phyloP scores from a whole-genome alignment of 202 grass and related monocot genomes.

The Panicum hallii region DNA sequence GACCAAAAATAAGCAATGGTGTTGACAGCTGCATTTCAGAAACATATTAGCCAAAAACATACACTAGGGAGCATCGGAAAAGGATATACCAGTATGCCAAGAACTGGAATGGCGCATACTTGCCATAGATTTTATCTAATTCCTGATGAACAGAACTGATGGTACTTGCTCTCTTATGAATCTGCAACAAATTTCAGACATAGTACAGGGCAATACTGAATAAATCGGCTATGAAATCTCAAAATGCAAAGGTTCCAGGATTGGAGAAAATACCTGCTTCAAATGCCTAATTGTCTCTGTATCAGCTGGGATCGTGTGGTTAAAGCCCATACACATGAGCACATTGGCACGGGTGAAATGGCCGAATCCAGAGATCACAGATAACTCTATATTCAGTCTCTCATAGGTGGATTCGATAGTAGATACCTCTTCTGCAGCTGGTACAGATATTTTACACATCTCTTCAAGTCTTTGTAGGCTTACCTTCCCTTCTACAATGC shows the following conservation, averaged over 20 bases:
- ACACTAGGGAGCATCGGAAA: slow-evolving; percentile 10
- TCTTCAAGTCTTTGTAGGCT: slow-evolving; percentile 63
- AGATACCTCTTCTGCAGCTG: slow-evolving; percentile 41
- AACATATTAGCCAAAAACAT: slow-evolving; percentile 27
- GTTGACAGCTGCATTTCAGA: background rate
- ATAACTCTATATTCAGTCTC: slow-evolving; percentile 59
- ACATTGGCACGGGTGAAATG: slow-evolving; percentile 88
- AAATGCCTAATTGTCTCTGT: slow-evolving; percentile 82
- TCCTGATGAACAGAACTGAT: slow-evolving; percentile 50
- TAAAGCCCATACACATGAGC: slow-evolving; percentile 91
- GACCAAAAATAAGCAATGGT: slow-evolving; percentile 8
- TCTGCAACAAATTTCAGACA: slow-evolving; percentile 55
- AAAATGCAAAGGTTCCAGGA: background rate
- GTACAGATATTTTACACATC: slow-evolving; percentile 42
- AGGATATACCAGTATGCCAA: slow-evolving; percentile 80
- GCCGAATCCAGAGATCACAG: slow-evolving; percentile 64
- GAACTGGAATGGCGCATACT: slow-evolving; percentile 83
- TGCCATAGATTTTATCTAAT: slow-evolving; percentile 62
- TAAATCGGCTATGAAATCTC: slow-evolving; percentile 12
- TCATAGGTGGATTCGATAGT: slow-evolving; percentile 43
- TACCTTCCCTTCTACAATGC: slow-evolving; percentile 61
- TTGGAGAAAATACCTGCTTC: slow-evolving; percentile 53
- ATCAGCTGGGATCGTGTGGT: slow-evolving; percentile 74
- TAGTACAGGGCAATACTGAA: background rate
- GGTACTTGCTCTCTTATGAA: slow-evolving; percentile 66